Base-by-base conservation (phyloP, 257 asterid genomes). In the Avicennia marina region DNA sequence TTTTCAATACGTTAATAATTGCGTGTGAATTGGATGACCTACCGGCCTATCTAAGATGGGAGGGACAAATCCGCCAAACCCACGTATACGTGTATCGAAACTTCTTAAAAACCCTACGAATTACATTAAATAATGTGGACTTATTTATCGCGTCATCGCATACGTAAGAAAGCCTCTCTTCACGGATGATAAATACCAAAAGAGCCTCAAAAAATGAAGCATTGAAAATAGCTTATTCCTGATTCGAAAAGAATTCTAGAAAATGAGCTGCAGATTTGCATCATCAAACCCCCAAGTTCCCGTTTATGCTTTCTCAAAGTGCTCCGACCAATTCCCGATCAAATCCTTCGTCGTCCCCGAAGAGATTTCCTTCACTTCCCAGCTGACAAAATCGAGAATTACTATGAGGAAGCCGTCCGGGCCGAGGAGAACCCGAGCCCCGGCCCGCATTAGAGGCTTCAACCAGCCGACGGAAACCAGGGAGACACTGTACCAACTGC, bases 401-500 rank as follows among this genome's bases (percentile, higher is more conserved):
- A 48, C 60, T 1, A 9, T 46, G 24, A 25, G 13, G 53, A 50
- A 26, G 34, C 16, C 60, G 1, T 16, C 51, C 42, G 53, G 65
- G 60, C 25, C 46, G 7, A 1, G 24, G n/a, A 43, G 65, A 40
- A 9, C 46, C 66, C 66, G 72, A 9, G 6, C 57, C 41, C 3
- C 49, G 62, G 64, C 77, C 47, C 56, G 70, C 0, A 8, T 69
- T 0, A 27, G 17, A 32, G 69, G 73, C 12, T 25, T 26, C 11
- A 73, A 71, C 44, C 51, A 73, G 0, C 78, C 73, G 11, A 13
- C 64, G 26, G 38, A 29, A 24, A 24, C 44, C 13, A 9, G 17
- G 11, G 86, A 63, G 70, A 55, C 78, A 7, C 72, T 68, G 69
- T 83, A 83, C 64, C 67, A 83, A 36, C 6, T 77, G 67, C 73